Conservation (phyloP, 2,329 filamentous ascomycete genomes). For the Aspergillus felis region DNA sequence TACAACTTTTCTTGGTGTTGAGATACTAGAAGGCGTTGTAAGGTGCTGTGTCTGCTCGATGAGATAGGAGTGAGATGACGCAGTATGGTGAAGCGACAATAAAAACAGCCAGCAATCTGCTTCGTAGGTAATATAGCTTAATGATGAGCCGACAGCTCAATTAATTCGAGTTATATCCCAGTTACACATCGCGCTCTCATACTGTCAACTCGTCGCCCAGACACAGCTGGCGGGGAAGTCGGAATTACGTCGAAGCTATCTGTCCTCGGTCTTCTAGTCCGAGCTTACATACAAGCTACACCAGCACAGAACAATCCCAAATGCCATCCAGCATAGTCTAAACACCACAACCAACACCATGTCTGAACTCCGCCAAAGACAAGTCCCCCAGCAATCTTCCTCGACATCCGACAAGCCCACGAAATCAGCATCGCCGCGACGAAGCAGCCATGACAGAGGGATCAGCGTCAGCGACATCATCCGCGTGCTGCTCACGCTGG, state of each 20-base stretch:
- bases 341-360: conserved; percentile 11
- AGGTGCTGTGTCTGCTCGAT: neutral
- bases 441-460: conserved; percentile 21
- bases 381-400: conserved; percentile 10
- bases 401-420: conserved; percentile 4
- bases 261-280: neutral
- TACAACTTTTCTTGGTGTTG: neutral
- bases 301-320: neutral
- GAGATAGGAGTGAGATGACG: neutral
- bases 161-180: neutral
- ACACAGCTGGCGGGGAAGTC: neutral
- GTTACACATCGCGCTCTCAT: neutral
- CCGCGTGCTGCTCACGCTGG: conserved; percentile 64
- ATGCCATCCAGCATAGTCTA: neutral
- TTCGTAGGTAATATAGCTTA: neutral
- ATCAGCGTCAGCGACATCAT: conserved; percentile 59
- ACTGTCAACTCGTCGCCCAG: neutral
- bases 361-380: conserved; percentile 31
- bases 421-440: conserved; percentile 7
- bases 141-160: neutral
- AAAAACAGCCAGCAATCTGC: neutral
- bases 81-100: neutral
- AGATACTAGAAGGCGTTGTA: neutral
- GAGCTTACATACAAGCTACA: neutral
- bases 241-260: neutral